Conservation (phyloP, 208 protist species). For the Crithidia sp. region DNA sequence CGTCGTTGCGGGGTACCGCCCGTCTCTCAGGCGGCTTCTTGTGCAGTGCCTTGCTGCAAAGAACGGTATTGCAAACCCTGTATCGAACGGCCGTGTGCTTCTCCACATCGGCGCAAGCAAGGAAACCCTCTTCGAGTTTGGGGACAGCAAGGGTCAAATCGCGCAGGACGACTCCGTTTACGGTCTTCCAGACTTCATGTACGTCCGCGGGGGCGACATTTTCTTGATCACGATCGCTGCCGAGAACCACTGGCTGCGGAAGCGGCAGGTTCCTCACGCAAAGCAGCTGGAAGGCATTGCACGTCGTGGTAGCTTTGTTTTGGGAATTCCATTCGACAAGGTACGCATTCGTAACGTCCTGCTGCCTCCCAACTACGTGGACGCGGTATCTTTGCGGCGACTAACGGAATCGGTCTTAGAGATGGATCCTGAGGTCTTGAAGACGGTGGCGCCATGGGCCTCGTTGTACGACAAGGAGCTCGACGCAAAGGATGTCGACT, state of each 20-base stretch:
- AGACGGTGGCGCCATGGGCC: conserved; percentile 54
- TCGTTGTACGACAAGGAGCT: conserved; percentile 77
- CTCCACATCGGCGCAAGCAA: conserved; percentile 34
- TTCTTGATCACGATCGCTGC: conserved; percentile 85
- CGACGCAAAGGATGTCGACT: conserved; percentile 78
- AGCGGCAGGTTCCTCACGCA: conserved; percentile 77
- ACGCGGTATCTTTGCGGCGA: conserved; percentile 66
- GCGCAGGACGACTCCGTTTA: conserved; percentile 68
- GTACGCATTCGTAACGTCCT: conserved; percentile 79
- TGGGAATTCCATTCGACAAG: conserved; percentile 73
- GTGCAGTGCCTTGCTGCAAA: conserved; percentile 36
- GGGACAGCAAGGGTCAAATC: conserved; percentile 59
- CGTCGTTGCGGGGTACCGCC: conserved; percentile 61
- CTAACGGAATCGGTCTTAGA: conserved; percentile 59
- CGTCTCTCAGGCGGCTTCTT: conserved; percentile 62
- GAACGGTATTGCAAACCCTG: conserved; percentile 24
- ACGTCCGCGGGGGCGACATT: conserved; percentile 67
- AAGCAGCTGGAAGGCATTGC: conserved; percentile 89
- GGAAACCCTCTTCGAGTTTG: conserved; percentile 83
- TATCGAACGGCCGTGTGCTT: conserved; percentile 39
- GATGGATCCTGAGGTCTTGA: conserved; percentile 15
- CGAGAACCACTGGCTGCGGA: conserved; percentile 81
- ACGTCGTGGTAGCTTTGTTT: conserved; percentile 74
- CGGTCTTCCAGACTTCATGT: conserved; percentile 83
- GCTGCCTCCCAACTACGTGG: conserved; percentile 76